A percentile compares a stretch with the other conserved stretches of the same genome.
phyloP scores from a whole-genome alignment of 257 asterid genomes.

The Solanum etuberosum region DNA sequence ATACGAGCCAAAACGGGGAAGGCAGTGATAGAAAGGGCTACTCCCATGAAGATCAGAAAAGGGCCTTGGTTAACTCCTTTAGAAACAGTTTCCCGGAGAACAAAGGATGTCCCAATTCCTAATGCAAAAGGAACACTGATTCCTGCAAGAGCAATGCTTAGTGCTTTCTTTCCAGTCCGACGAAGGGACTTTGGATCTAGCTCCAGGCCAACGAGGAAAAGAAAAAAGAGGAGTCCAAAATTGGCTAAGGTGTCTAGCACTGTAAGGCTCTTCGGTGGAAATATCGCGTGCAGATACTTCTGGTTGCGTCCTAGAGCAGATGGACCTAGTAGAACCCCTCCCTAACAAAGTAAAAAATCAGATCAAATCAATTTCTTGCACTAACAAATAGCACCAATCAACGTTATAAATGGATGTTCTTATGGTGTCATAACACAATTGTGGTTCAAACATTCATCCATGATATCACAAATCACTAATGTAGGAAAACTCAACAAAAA shows the following conservation, averaged over 20 bases:
- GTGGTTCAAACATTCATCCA: not conserved
- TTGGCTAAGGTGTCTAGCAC: slow-evolving; percentile 75
- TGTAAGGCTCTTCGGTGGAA: slow-evolving; percentile 55
- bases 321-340: slow-evolving; percentile 80
- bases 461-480: not conserved
- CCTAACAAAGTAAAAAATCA: slow-evolving; percentile 22
- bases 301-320: slow-evolving; percentile 63
- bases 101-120: slow-evolving; percentile 68
- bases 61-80: slow-evolving; percentile 30
- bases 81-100: slow-evolving; percentile 33
- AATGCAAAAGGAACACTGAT: slow-evolving; percentile 52
- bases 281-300: slow-evolving; percentile 38
- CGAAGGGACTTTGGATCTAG: slow-evolving; percentile 36
- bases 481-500: not conserved
- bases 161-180: slow-evolving; percentile 51
- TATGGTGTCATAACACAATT: not conserved
- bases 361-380: not conserved
- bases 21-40: slow-evolving; percentile 81
- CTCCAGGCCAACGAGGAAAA: slow-evolving; percentile 71
- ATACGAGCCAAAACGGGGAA: slow-evolving; percentile 86
- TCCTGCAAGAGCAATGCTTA: slow-evolving; percentile 69
- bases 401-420: not conserved
- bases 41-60: slow-evolving; percentile 73
- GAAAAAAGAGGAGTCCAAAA: slow-evolving; percentile 67
- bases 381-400: not conserved